Percentiles rank a stretch among this genome's conserved stretches.
These are phyloP conservation scores for Tolypocladium endophyticum DNA, from an alignment of 2,329 filamentous ascomycete species.

Conservation along the genomic window DNA sequence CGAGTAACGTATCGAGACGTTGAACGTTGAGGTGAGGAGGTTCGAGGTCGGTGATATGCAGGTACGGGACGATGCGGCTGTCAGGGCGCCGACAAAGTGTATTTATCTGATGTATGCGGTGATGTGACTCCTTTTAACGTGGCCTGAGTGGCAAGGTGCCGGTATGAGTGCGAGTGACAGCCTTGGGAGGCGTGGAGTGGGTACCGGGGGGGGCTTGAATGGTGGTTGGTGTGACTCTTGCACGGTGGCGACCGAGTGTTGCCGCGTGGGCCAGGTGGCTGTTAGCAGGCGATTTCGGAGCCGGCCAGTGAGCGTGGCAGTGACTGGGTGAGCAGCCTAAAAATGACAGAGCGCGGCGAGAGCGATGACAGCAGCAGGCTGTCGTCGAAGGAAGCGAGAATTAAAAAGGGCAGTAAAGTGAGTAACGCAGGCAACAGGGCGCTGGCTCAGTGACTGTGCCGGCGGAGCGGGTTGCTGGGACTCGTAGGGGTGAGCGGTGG, in stretches of 20 bases:
- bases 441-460: background rate
- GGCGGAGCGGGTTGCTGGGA: background rate
- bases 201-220: constrained; percentile 12
- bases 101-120: constrained; percentile 18
- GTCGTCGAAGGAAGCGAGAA: background rate
- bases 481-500: background rate
- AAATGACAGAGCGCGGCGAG: constrained; percentile 1
- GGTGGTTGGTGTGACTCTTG: constrained; percentile 25
- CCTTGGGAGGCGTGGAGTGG: constrained; percentile 11
- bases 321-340: constrained; percentile 2
- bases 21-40: background rate
- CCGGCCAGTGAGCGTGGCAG: constrained; percentile 14
- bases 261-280: constrained; percentile 20
- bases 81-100: constrained; percentile 11
- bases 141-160: constrained; percentile 22
- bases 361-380: background rate
- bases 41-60: constrained; percentile 13
- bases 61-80: constrained; percentile 15
- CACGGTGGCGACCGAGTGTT: constrained; percentile 22
- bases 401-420: background rate
- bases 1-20: background rate
- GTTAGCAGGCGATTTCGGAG: constrained; percentile 27
- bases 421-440: background rate
- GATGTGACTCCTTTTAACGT: constrained; percentile 24
- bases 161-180: constrained; percentile 8